Evolutionary conservation across 169 alveolate species (phyloP), one percentile per base, ranked within the genome.

Genomic region (Cryptosporidium bovis): DNA sequence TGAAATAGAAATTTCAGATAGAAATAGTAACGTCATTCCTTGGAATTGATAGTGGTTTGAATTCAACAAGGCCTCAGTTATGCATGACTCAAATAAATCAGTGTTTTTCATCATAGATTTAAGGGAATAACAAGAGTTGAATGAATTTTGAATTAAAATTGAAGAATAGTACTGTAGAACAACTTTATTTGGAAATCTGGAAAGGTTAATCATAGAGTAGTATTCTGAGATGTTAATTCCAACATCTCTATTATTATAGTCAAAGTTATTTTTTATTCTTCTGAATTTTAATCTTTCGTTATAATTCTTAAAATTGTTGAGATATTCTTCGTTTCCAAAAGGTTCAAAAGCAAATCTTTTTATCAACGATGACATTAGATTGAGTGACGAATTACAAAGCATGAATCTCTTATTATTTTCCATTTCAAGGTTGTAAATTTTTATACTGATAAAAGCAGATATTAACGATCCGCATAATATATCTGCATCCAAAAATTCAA

Each of bases 11-110:
- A 77, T 44, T 77, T 60, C 87, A 20, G 71, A 18, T 20, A 77
- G 87, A 15, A 77, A 40, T 3, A 77, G 18, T 6, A 77, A 46
- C 1, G 64, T 20, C 87, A 77, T 77, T 60, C 87, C 87, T 77
- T 60, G 69, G 55, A 77, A 77, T n/a, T 77, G 64, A 5, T 56
- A 16, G 56, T 58, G 34, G 6, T 31, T 77, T 10, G 87, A 77
- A 18, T 77, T 60, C 20, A 44, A 18, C 33, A 77, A 77, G 56
- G 51, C 36, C 7, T 77, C 71, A 20, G 27, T 24, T 56, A 77
- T 44, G 24, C 69, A 60, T 24, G 13, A 31, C 50, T 77, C 71
- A 5, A 77, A 50, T 16, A 56, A 18, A 8, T 18, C 34, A 10
- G 71, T 58, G 36, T 27, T 44, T 60, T 33, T 77, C 34, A 27